Percentiles rank a stretch among this genome's conserved stretches.
phyloP scores from a whole-genome alignment of 148 eudicot species.

The Camellia lanceoleosa region DNA sequence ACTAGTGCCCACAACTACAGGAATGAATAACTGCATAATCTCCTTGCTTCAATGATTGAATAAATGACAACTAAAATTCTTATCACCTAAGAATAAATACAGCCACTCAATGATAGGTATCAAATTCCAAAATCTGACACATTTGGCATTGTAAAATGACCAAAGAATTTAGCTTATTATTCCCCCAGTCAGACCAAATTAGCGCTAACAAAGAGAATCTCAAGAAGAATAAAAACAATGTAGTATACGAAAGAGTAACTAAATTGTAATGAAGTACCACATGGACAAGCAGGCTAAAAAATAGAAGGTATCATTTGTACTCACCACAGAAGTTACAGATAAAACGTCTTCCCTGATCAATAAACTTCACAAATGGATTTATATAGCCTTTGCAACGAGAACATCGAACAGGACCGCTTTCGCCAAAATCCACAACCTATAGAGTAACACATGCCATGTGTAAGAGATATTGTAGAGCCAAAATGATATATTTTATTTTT shows the following conservation, averaged over 20 bases:
- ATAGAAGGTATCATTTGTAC: conserved; percentile 16
- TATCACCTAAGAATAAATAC: not conserved
- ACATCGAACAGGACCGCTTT: conserved; percentile 96
- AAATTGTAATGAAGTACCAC: not conserved
- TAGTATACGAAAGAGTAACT: not conserved
- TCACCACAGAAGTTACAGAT: conserved; percentile 96
- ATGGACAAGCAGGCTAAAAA: not conserved
- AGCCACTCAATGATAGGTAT: not conserved
- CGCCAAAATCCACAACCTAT: conserved; percentile 95
- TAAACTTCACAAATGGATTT: conserved; percentile 93
- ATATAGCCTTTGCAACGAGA: conserved; percentile 99
- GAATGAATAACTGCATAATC: not conserved
- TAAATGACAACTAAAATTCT: not conserved
- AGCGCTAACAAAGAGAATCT: too few relatives aligned
- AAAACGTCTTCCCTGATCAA: conserved; percentile 91
- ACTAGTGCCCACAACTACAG: not conserved
- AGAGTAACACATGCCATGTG: conserved; percentile 11
- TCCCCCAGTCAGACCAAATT: conserved; percentile 10
- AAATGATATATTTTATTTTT: conserved; percentile 3
- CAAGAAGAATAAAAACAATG: not conserved
- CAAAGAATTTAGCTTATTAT: not conserved
- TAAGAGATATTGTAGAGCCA: not conserved
- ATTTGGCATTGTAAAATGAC: not conserved
- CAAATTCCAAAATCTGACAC: not conserved
- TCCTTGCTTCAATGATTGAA: not conserved